Evolutionary conservation across 768 basidiomycete genomes (phyloP).

Genomic region (Mycena amicta): DNA sequence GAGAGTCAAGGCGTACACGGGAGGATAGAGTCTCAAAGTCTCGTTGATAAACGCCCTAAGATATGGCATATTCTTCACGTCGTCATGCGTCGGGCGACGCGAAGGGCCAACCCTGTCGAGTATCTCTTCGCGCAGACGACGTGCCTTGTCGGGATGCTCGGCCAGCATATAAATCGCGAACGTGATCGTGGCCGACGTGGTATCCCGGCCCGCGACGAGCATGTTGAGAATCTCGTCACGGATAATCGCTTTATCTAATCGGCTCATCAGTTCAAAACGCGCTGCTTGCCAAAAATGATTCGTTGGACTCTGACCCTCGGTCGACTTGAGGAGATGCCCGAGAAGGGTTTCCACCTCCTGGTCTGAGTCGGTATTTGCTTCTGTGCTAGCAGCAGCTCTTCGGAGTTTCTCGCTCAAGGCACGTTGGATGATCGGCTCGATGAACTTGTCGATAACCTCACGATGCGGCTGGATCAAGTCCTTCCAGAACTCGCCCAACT

Average conservation of each 20-base stretch:
- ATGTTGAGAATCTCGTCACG: constrained; percentile 27
- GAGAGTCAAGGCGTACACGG: constrained; percentile 19
- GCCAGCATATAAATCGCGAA: constrained; percentile 42
- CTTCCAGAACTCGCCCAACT: constrained; percentile 43
- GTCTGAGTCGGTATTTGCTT: constrained; percentile 12
- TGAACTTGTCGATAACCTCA: constrained; percentile 42
- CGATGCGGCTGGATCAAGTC: constrained; percentile 34
- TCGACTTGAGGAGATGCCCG: constrained; percentile 46
- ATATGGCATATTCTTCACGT: constrained; percentile 43
- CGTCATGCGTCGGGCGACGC: constrained; percentile 36
- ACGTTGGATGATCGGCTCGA: constrained; percentile 49
- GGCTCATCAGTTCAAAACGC: constrained; percentile 4
- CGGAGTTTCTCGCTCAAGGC: constrained; percentile 38
- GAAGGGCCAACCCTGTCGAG: constrained; percentile 32
- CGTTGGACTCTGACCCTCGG: constrained; percentile 37
- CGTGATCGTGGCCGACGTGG: constrained; percentile 38
- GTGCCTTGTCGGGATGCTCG: constrained; percentile 36
- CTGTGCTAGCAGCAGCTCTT: constrained; percentile 21
- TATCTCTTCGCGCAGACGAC: constrained; percentile 38
- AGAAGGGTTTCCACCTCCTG: constrained; percentile 43
- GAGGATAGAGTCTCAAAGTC: constrained; percentile 20
- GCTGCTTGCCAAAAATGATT: too few species aligned
- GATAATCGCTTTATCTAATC: constrained; percentile 20
- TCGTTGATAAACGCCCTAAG: constrained; percentile 39
- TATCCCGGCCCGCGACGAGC: constrained; percentile 34